Base-by-base conservation (phyloP, 2,329 filamentous ascomycete species). In the Pseudocercospora vitis region DNA sequence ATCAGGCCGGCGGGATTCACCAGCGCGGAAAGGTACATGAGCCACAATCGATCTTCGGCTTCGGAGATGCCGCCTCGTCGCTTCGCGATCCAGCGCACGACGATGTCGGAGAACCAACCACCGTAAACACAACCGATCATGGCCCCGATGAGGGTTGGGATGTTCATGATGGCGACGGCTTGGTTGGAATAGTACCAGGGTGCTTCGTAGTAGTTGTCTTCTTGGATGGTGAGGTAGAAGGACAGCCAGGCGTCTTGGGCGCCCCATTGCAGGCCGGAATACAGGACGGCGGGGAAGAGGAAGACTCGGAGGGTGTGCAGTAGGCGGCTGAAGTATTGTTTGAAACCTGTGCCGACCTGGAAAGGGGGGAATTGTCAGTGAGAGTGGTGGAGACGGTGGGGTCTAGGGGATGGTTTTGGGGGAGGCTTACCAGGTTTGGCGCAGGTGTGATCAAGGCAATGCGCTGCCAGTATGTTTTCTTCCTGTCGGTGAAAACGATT, bases 201-300 rank as follows among this genome's bases (percentile, higher is more conserved):
- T 7, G 71, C 67, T 0, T 69, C 74, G 21, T 76, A 77, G 76
- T 79, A 83, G 58, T 76, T 76, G 56, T 81, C 79, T 60, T 83
- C 78, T 62, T 82, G 75, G 1, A 83, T 74, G 0, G 81, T 83
- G 26, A 82, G 70, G 57, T 83, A 82, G 63, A 84, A 83, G 1
- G 78, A 79, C 18, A 84, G 68, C 68, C 81, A 82, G n/a, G 81
- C 79, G 58, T 82, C 81, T 65, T 83, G 81, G 24, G 78, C 73
- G 3, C 81, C 81, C 81, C 81, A 83, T 62, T 83, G 80, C 19
- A 83, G 65, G 7, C 81, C 80, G 2, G 79, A 78, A 56, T 78
- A 83, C 57, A 80, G 74, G 7, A 83, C 79, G 1, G 80, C 80
- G 0, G 81, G 81, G 55, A 83, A 82, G 1, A 74, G 73, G 63